Base-by-base conservation (phyloP, 129 eudicot species). In the Flaveria ramosissima region DNA sequence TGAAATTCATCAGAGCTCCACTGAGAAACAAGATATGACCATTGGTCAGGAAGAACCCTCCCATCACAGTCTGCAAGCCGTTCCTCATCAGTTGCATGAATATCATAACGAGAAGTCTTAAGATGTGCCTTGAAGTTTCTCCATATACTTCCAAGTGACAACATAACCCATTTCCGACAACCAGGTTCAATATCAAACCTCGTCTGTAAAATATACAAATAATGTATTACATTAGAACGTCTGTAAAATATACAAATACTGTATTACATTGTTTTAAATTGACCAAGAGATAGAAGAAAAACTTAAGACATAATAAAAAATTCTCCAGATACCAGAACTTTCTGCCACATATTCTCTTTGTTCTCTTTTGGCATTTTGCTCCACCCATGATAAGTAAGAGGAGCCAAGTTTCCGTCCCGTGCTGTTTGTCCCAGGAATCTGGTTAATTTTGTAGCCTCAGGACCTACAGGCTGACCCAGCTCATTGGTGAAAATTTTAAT, bases 1-100 rank as follows among this genome's bases (percentile, higher is more conserved):
- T 81, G 80, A 23, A 59, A 79, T 68, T 82, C 57, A 9, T 80
- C 86, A 71, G 87, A 74, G 84, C 69, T 82, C 91, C 91, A 87
- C 52, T 78, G 74, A 16, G 76, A 60, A 57, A 87, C 77, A 60
- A 87, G 91, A 26, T 60, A 56, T 17, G 78, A 48, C 91, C 91
- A 87, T 78, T 87, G 91, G 71, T 87, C 91, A 19, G 88, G 91
- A 64, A 72, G 84, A 74, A 87, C 91, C 81, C 88, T 78, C 70
- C 73, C 71, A 63, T 87, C 91, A 76, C 86, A 77, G 63, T 87
- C 85, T 6, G 86, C 86, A 67, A 84, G 80, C 53, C 92, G 80
- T 66, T 82, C 85, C 68, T 76, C 85, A 79, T 87, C 78, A 68
- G 91, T 87, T 9, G 61, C 72, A 70, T 87, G 83, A 53, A 61